These are phyloP conservation scores for Sclerotinia minor DNA, from an alignment of 2,329 filamentous ascomycete genomes.

Conservation along the genomic window DNA sequence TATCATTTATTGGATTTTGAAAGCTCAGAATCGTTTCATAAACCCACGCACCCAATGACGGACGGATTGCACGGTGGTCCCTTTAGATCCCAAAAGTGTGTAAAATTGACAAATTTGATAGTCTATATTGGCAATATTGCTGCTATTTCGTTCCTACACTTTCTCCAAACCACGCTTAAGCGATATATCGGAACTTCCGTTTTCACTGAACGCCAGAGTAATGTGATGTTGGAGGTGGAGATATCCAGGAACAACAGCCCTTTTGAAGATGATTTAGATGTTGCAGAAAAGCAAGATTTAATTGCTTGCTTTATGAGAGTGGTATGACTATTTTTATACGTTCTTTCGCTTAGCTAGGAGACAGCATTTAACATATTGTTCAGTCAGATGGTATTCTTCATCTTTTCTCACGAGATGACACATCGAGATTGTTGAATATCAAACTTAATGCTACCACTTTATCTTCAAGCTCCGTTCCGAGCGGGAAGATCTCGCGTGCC, in stretches of 20 bases:
- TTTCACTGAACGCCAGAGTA: constrained; percentile 25
- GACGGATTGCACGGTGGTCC: not conserved
- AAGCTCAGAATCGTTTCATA: too few relatives aligned
- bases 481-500: constrained; percentile 13
- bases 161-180: constrained; percentile 25
- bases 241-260: constrained; percentile 16
- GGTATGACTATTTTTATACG: not conserved
- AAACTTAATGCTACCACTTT: constrained; percentile 1
- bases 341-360: not conserved
- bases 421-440: constrained; percentile 9
- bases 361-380: not conserved
- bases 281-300: constrained; percentile 6
- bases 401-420: constrained; percentile 8
- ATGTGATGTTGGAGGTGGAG: constrained; percentile 17
- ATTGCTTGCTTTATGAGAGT: constrained; percentile 13
- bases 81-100: not conserved
- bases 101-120: constrained; percentile 21
- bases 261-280: constrained; percentile 12
- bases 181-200: constrained; percentile 27
- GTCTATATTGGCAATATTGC: constrained; percentile 30
- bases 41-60: too few relatives aligned
- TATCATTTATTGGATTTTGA: too few relatives aligned
- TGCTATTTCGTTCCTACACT: constrained; percentile 28
- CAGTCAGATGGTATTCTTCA: constrained; percentile 18
- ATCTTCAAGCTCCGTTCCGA: constrained; percentile 1